Conservation (phyloP, 495 filamentous ascomycete genomes). For the Apiosordaria backusii region DNA sequence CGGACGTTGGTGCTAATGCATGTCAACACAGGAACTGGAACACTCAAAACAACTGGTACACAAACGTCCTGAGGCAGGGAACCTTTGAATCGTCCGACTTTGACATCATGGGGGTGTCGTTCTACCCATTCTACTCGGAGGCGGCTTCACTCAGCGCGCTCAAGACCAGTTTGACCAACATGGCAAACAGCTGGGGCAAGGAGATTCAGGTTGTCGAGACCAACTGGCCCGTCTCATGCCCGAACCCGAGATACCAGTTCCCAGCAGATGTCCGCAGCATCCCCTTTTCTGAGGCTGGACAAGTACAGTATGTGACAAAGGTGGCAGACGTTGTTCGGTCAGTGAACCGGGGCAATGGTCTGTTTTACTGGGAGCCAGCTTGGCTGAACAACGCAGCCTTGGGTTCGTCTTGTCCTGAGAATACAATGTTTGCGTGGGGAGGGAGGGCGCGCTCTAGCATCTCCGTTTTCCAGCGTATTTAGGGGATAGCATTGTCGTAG, state of each 20-base stretch:
- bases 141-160: constrained; percentile 54
- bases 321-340: constrained; percentile 52
- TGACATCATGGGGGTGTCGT: constrained; percentile 67
- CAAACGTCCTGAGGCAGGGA: constrained; percentile 51
- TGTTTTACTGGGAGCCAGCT: constrained; percentile 72
- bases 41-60: constrained; percentile 62
- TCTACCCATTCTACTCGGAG: constrained; percentile 63
- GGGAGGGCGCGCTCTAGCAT: constrained; percentile 34
- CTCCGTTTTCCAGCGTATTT: constrained; percentile 31
- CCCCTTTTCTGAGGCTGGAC: constrained; percentile 58
- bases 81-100: constrained; percentile 54
- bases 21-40: constrained; percentile 47
- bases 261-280: constrained; percentile 55
- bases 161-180: constrained; percentile 53
- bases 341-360: constrained; percentile 49
- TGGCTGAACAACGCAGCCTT: constrained; percentile 62
- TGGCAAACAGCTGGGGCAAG: constrained; percentile 58
- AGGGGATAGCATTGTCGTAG: background rate
- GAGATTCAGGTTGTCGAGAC: constrained; percentile 62
- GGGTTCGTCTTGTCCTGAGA: constrained; percentile 49
- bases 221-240: constrained; percentile 63
- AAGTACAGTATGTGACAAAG: constrained; percentile 53
- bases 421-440: constrained; percentile 43
- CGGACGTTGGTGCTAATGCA: background rate
- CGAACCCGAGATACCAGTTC: constrained; percentile 52